Base-by-base conservation (phyloP, 768 basidiomycete genomes). In the Macrolepiota albuminosa region DNA sequence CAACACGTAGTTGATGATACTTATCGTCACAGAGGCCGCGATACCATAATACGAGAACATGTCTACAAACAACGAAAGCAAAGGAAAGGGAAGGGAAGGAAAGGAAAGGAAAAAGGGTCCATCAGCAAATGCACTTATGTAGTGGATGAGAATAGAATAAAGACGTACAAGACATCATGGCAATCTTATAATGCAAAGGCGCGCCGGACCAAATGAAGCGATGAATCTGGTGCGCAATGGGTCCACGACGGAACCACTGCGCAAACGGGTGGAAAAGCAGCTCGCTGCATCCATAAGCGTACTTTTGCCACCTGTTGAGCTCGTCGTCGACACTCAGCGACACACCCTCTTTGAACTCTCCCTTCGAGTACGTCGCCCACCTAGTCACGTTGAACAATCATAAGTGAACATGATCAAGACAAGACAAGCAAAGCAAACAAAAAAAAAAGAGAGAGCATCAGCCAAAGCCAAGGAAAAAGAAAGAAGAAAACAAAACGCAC, bases 281-380 rank as follows among this genome's bases (percentile, higher is more conserved):
- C 71, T 79, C 88, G 78, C 75, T 85, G 74, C 73, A 87, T 76
- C 78, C 84, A 80, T 72, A 86, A 54, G 83, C 72, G 64, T 82
- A 83, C 61, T 95, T 95, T 61, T 94, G 91, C 93, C 93, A 96
- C 4, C 93, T 74, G 66, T 93, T 94, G 49, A 95, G 71, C 69
- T 96, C 93, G 70, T 95, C 93, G 59, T 94, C 93, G 63, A 85
- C 84, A 4, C 89, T 93, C 33, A 96, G 78, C 1, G 88, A 89
- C 31, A 96, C 93, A 64, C 94, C 94, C 69, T 96, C 93, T 74
- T 94, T 89, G 79, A 95, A 96, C 4, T 79, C 87, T 39, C 90
- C 85, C n/a, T 87, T 79, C 1, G 85, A 87, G 70, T 95, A 95
- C 1, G 90, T 91, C 52, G 91, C 89, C 92, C 89, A 88, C 8